phyloP scores from a whole-genome alignment of 345 rosid species.

The Anastatica hierochuntica region DNA sequence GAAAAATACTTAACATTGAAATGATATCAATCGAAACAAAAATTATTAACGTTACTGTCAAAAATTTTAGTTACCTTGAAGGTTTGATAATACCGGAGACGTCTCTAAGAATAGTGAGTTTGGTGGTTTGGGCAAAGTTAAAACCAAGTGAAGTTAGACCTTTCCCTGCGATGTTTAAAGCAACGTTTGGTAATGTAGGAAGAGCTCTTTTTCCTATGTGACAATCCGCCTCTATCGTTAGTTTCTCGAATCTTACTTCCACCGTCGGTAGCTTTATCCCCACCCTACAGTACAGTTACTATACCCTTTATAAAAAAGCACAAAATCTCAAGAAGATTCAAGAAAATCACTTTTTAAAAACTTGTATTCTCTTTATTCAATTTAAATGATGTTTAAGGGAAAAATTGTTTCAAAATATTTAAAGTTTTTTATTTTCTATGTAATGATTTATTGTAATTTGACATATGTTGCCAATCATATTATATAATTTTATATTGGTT shows the following conservation, averaged over 20 bases:
- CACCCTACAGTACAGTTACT: conserved; percentile 36
- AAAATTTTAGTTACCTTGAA: conserved; percentile 39
- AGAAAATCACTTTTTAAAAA: no score
- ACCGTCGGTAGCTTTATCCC: conserved; percentile 72
- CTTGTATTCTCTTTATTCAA: no score
- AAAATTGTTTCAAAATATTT: no score
- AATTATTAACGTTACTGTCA: background rate
- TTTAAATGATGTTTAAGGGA: no score
- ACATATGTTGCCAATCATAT: no score
- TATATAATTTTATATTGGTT: no score
- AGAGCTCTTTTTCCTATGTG: conserved; percentile 79
- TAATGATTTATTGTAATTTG: no score
- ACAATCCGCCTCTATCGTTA: conserved; percentile 73
- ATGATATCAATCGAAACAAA: background rate
- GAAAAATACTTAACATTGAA: background rate
- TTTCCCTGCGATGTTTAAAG: conserved; percentile 59
- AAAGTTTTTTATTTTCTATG: no score
- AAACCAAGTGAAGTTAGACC: conserved; percentile 49
- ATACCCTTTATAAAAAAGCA: no score
- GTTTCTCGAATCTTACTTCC: conserved; percentile 63
- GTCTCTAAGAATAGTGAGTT: conserved; percentile 69
- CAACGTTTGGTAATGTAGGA: conserved; percentile 68
- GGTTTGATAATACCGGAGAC: conserved; percentile 72
- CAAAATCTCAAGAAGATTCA: no score
- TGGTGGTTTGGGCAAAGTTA: conserved; percentile 41